Conservation (phyloP, 225 moss, liverwort and hornwort genomes). For the Pseudoscleropodium purum region DNA sequence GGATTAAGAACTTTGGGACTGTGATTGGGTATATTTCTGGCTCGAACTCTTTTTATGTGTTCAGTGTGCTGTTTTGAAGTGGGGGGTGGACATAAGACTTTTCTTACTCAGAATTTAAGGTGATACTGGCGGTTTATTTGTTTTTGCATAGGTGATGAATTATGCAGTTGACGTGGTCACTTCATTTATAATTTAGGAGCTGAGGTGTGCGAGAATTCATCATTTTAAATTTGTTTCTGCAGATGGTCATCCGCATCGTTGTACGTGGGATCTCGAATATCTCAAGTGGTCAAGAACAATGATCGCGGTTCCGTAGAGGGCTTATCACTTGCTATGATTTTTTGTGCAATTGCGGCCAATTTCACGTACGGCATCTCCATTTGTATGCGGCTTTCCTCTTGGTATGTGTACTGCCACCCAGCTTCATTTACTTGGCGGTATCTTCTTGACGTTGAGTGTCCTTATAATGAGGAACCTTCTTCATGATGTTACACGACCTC, state of each 20-base stretch:
- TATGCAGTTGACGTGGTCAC: neutral
- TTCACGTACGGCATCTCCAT: slow-evolving; percentile 54
- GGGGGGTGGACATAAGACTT: neutral
- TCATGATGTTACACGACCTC: neutral
- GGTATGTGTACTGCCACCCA: slow-evolving; percentile 23
- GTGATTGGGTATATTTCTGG: slow-evolving; percentile 45
- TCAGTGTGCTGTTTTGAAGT: neutral
- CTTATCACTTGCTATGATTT: slow-evolving; percentile 72
- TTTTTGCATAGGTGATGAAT: neutral
- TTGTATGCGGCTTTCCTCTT: slow-evolving; percentile 53
- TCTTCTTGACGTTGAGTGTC: neutral
- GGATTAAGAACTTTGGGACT: slow-evolving; percentile 53
- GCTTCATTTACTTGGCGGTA: neutral
- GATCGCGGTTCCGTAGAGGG: slow-evolving; percentile 75
- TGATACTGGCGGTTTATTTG: neutral
- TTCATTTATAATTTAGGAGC: neutral
- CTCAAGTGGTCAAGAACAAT: slow-evolving; percentile 57
- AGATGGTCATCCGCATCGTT: slow-evolving; percentile 81
- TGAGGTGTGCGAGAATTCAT: neutral
- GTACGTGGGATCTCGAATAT: slow-evolving; percentile 75
- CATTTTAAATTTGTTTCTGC: slow-evolving; percentile 8
- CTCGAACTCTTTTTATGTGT: neutral
- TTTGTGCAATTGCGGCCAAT: slow-evolving; percentile 66
- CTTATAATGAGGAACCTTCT: neutral
- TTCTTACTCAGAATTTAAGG: neutral